These are phyloP conservation scores for Starmerella apicola DNA, from an alignment of 805 yeast genomes.

Conservation along the genomic window DNA sequence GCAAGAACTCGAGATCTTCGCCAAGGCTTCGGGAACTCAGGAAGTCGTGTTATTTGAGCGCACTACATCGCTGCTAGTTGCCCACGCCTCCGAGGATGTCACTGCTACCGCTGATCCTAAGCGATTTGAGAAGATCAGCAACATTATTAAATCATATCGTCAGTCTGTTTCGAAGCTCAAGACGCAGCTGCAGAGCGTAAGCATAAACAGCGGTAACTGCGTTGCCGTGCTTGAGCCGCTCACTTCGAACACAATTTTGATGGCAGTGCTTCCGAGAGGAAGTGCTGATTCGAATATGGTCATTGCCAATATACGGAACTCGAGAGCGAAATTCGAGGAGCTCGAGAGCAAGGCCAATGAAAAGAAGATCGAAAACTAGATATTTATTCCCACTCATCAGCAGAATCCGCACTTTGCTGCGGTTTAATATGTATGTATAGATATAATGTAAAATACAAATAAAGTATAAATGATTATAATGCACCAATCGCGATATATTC, in stretches of 20 bases:
- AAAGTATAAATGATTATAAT: no score
- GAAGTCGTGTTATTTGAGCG: conserved; percentile 87
- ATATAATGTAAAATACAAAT: no score
- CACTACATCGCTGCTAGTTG: conserved; percentile 77
- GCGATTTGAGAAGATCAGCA: conserved; percentile 85
- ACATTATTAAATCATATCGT: conserved; percentile 85
- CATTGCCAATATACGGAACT: conserved; percentile 28
- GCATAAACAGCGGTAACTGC: conserved; percentile 43
- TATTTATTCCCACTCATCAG: no score
- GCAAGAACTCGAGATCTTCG: conserved; percentile 58
- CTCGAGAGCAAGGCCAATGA: conserved; percentile 24
- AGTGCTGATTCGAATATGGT: conserved; percentile 16
- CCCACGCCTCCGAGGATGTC: conserved; percentile 29
- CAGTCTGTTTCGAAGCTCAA: conserved; percentile 82
- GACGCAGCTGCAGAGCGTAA: conserved; percentile 67
- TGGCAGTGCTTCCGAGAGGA: conserved; percentile 32
- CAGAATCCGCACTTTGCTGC: no score
- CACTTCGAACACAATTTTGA: conserved; percentile 33
- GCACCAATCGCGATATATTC: no score
- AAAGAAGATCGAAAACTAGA: no score
- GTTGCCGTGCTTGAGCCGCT: conserved; percentile 32
- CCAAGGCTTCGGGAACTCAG: conserved; percentile 64
- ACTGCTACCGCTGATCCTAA: conserved; percentile 56
- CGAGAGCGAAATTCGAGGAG: conserved; percentile 30
- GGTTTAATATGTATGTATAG: no score